A percentile compares a stretch with the other conserved stretches of the same genome.
phyloP scores from a whole-genome alignment of 163 green algal genomes.

The Chlorella variabilis region DNA sequence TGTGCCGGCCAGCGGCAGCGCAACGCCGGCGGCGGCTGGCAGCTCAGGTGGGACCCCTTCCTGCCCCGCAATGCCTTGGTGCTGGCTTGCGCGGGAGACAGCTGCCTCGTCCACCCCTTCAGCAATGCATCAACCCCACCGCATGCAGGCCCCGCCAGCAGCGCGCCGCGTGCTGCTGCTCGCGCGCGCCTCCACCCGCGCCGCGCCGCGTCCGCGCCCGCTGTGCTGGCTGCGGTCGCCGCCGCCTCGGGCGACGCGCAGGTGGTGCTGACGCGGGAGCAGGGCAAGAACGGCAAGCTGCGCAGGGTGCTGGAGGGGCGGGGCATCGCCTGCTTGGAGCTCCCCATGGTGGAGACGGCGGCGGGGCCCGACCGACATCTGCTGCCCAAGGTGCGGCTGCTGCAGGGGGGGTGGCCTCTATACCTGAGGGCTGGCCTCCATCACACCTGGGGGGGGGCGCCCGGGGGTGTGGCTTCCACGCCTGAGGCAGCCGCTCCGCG shows the following conservation, averaged over 20 bases:
- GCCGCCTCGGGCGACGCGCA: too few relatives aligned
- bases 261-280: conserved; percentile 65
- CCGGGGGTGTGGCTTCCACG: too few relatives aligned
- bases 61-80: too few relatives aligned
- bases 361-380: conserved; percentile 71
- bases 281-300: conserved; percentile 92
- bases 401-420: too few relatives aligned
- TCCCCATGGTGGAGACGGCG: conserved; percentile 89
- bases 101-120: too few relatives aligned
- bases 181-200: not conserved
- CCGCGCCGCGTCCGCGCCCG: not conserved
- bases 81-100: too few relatives aligned
- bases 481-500: too few relatives aligned
- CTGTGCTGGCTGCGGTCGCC: not conserved
- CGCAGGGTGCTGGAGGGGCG: conserved; percentile 62
- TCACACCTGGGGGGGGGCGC: too few relatives aligned
- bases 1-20: not conserved
- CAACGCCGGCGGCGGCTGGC: too few relatives aligned
- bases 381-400: not conserved
- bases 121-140: too few relatives aligned
- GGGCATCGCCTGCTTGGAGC: conserved; percentile 75
- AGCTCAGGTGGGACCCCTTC: too few relatives aligned
- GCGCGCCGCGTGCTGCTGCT: not conserved
- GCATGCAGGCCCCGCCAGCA: not conserved
- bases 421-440: too few relatives aligned